phyloP scores from a whole-genome alignment of 225 moss, liverwort and hornwort genomes.

The Polytrichum formosum region DNA sequence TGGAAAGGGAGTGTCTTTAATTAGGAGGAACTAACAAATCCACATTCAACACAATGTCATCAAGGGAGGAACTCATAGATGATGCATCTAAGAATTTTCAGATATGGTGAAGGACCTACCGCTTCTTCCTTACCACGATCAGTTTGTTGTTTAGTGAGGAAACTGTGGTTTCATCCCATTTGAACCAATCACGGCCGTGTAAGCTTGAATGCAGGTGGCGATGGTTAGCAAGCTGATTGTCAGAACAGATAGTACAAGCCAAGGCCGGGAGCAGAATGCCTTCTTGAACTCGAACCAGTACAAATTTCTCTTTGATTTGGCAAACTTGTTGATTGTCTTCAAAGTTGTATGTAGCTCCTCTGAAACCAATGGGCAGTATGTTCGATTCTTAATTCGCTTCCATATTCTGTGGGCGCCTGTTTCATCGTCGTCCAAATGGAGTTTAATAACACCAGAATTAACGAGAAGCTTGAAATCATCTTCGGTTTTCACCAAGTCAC shows the following conservation, averaged over 20 bases:
- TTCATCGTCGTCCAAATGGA: not conserved
- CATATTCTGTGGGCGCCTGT: not conserved
- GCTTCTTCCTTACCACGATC: too few relatives aligned
- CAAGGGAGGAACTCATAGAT: too few relatives aligned
- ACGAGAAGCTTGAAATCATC: not conserved
- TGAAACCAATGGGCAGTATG: rapidly evolving
- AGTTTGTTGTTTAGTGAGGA: not conserved
- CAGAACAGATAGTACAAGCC: not conserved
- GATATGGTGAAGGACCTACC: too few relatives aligned
- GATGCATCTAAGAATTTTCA: too few relatives aligned
- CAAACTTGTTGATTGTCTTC: not conserved
- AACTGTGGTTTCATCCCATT: constrained; percentile 1
- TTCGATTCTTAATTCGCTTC: not conserved
- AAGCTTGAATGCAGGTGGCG: not conserved
- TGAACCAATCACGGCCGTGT: not conserved
- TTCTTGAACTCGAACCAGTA: not conserved
- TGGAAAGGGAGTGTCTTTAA: too few relatives aligned
- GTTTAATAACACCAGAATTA: not conserved
- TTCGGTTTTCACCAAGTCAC: not conserved
- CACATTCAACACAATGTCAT: too few relatives aligned
- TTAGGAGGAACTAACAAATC: too few relatives aligned
- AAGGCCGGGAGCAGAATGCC: not conserved
- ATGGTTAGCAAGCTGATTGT: not conserved
- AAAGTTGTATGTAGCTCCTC: not conserved
- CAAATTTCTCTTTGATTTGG: not conserved